Evolutionary conservation across 306 rosid genomes (phyloP).

Genomic region (Cucurbita maxima): DNA sequence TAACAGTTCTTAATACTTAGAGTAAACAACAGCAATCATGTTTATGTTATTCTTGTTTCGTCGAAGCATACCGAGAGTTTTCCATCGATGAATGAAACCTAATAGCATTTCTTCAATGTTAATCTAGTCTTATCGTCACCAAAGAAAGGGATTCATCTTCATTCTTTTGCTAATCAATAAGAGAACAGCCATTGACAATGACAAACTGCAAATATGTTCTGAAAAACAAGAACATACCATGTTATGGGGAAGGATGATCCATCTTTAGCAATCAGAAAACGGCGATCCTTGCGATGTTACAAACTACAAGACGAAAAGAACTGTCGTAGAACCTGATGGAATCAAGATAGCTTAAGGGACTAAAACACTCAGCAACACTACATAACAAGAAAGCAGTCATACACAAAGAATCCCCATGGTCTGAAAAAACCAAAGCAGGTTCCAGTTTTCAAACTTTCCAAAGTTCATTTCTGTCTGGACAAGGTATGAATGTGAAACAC

Average conservation of each 20-base stretch:
- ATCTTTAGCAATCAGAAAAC: background rate
- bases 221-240: background rate
- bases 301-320: background rate
- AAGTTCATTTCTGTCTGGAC: background rate
- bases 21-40: background rate
- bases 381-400: background rate
- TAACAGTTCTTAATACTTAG: background rate
- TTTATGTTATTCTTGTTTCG: background rate
- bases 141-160: background rate
- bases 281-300: background rate
- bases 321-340: background rate
- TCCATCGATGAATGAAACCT: background rate
- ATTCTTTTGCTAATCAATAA: background rate
- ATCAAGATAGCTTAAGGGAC: background rate
- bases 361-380: background rate
- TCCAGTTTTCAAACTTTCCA: background rate
- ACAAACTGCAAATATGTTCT: background rate
- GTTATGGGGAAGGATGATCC: background rate
- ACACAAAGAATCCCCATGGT: background rate
- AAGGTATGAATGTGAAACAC: background rate
- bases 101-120: background rate
- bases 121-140: background rate
- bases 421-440: background rate
- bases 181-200: background rate
- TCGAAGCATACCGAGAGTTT: too few relatives aligned